A percentile compares a stretch with the other conserved stretches of the same genome.
phyloP scores from a whole-genome alignment of 1,284 basidiomycete genomes.

The Moesziomyces sp. region DNA sequence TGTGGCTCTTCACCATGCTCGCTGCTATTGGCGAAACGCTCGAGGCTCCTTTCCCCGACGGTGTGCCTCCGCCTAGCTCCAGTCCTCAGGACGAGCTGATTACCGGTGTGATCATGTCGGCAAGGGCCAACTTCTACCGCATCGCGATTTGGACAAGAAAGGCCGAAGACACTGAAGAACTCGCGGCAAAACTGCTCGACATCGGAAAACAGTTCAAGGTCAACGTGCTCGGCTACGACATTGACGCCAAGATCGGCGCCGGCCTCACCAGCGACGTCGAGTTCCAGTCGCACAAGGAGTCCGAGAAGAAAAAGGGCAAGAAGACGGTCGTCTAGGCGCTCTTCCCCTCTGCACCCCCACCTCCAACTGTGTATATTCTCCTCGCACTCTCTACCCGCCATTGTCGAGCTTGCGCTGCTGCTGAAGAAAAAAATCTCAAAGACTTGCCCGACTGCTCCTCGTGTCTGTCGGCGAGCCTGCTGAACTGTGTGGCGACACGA shows the following conservation, averaged over 20 bases:
- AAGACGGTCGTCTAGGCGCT: slow-evolving; percentile 73
- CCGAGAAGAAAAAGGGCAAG: slow-evolving; percentile 88
- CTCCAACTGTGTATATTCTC: neutral
- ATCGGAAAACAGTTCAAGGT: slow-evolving; percentile 89
- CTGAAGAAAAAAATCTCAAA: no score
- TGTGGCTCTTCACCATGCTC: slow-evolving; percentile 90
- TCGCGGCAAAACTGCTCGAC: slow-evolving; percentile 74
- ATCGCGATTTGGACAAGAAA: slow-evolving; percentile 93
- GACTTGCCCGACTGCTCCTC: neutral
- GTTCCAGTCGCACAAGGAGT: slow-evolving; percentile 66
- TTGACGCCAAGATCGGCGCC: slow-evolving; percentile 77
- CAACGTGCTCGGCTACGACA: slow-evolving; percentile 82
- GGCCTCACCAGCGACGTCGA: slow-evolving; percentile 72
- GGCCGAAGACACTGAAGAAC: slow-evolving; percentile 72
- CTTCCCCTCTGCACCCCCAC: neutral
- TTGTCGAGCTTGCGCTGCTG: no score
- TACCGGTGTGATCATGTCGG: slow-evolving; percentile 86
- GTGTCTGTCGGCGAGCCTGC: no score
- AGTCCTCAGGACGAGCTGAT: slow-evolving; percentile 56
- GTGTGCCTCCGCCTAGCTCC: slow-evolving; percentile 37
- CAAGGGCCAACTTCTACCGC: slow-evolving; percentile 93
- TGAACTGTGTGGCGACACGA: no score
- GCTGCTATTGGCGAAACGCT: slow-evolving; percentile 66
- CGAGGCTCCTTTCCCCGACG: slow-evolving; percentile 56
- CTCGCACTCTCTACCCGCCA: neutral